Evolutionary conservation across 2,329 filamentous ascomycete species (phyloP).

Genomic region (Aspergillus ibericus): DNA sequence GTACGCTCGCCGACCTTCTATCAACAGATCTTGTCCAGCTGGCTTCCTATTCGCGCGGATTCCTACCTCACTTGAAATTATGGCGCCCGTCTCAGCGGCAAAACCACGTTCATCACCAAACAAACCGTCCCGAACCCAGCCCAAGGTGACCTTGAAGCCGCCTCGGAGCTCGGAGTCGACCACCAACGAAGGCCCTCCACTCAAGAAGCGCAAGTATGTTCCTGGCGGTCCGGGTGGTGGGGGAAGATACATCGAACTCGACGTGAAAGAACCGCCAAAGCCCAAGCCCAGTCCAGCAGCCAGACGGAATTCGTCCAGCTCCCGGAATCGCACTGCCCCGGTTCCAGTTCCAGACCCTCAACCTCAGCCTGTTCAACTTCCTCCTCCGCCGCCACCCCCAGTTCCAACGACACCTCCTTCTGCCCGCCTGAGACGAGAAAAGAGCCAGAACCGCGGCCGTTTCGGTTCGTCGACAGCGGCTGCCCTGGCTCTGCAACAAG

Average conservation of each 20-base stretch:
- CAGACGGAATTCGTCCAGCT: constrained; percentile 46
- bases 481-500: constrained; percentile 83
- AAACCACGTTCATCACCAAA: constrained; percentile 27
- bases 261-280: constrained; percentile 57
- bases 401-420: constrained; percentile 40
- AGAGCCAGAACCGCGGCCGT: constrained; percentile 57
- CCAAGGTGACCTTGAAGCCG: constrained; percentile 34
- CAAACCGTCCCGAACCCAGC: constrained; percentile 29
- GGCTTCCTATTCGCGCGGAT: background rate
- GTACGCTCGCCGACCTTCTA: constrained; percentile 7
- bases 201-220: constrained; percentile 74
- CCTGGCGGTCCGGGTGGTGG: constrained; percentile 85
- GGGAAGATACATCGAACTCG: constrained; percentile 76
- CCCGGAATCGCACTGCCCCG: constrained; percentile 52
- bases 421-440: constrained; percentile 43
- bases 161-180: constrained; percentile 30
- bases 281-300: constrained; percentile 17
- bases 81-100: constrained; percentile 35
- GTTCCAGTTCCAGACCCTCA: constrained; percentile 31
- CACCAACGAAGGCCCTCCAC: constrained; percentile 58
- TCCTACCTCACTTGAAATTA: constrained; percentile 9
- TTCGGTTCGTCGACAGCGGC: constrained; percentile 83
- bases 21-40: background rate
- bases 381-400: constrained; percentile 30
- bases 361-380: constrained; percentile 20